Base-by-base conservation (phyloP, 2,329 filamentous ascomycete species). In the Monilinia aucupariae region DNA sequence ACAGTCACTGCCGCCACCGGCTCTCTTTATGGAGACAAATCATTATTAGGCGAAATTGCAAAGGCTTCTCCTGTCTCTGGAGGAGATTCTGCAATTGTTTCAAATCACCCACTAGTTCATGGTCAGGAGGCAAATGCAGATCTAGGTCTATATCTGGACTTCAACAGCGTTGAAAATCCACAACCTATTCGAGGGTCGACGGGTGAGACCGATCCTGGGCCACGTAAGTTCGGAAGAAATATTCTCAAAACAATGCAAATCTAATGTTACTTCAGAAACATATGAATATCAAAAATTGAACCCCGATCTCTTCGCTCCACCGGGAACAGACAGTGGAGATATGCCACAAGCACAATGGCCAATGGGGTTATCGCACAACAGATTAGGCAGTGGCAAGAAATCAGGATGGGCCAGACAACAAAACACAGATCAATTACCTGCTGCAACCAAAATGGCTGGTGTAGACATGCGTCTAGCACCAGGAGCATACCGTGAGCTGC, bases 401-500 rank as follows among this genome's bases (percentile, higher is more conserved):
- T 64, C 81, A 0, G 83, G 83, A 20, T 86, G 82, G 81, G 81
- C 83, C 8, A 75, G 83, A 3, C 82, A 86, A 70, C 80, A 85
- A 68, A 85, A 85, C 66, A 74, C 69, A 0, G 73, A 72, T 1
- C 79, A 82, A 12, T 76, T 86, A 64, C 83, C 83, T 9, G 55
- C 58, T 1, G 66, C 68, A 12, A 80, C 73, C 4, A 74, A 72
- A 17, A 84, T 85, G 80, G 82, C 83, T 0, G 82, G 82, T 50
- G 83, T 85, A 0, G 79, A 85, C 66, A 85, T 85, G 83, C 78
- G 81, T 48, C 76, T 85, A 1, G 78, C 77, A n/a, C 78, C 81
- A 0, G 74, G 81, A 32, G 83, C 80, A 0, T 86, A 86, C 65
- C 80, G 85, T 25, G 85, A 88, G 71, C 74, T 88, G 27, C 85